phyloP scores from a whole-genome alignment of 177 flowering plant species.

The Telopea speciosissima region DNA sequence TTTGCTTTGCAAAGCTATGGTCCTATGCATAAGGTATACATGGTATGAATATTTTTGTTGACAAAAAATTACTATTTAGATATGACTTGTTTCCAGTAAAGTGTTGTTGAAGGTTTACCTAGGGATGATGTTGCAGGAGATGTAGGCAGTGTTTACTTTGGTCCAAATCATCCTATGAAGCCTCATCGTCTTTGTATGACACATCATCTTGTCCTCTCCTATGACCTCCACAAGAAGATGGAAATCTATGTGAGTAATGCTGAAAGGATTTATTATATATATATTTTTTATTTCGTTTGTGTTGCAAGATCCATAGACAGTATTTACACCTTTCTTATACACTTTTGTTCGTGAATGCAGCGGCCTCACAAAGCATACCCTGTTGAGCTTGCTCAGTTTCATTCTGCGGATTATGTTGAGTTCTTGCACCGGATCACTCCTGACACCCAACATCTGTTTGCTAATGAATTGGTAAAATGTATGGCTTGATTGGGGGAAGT shows the following conservation, averaged over 20 bases:
- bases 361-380: slow-evolving; percentile 98
- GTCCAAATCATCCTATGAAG: slow-evolving; percentile 98
- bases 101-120: not conserved
- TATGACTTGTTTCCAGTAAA: not conserved
- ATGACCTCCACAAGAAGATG: slow-evolving; percentile 93
- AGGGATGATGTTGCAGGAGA: slow-evolving; percentile 60
- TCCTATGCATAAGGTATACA: not conserved
- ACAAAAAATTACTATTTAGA: not conserved
- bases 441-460: slow-evolving; percentile 58
- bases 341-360: slow-evolving; percentile 35
- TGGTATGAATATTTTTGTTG: not conserved
- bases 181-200: slow-evolving; percentile 99
- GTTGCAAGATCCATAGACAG: not conserved
- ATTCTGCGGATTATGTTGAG: slow-evolving; percentile 89
- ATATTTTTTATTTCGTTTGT: not conserved
- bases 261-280: not conserved
- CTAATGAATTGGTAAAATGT: slow-evolving; percentile 74
- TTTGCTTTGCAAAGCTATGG: not conserved
- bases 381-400: slow-evolving; percentile 94
- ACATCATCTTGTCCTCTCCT: slow-evolving; percentile 88
- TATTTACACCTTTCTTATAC: not conserved
- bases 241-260: slow-evolving; percentile 79
- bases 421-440: slow-evolving; percentile 88
- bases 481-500: slow-evolving; percentile 13
- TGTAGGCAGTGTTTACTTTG: slow-evolving; percentile 92